Percentiles rank a stretch among this genome's conserved stretches.
Conservation (phyloP, 2,329 filamentous ascomycete species). For the Lachnellula willkommii region DNA sequence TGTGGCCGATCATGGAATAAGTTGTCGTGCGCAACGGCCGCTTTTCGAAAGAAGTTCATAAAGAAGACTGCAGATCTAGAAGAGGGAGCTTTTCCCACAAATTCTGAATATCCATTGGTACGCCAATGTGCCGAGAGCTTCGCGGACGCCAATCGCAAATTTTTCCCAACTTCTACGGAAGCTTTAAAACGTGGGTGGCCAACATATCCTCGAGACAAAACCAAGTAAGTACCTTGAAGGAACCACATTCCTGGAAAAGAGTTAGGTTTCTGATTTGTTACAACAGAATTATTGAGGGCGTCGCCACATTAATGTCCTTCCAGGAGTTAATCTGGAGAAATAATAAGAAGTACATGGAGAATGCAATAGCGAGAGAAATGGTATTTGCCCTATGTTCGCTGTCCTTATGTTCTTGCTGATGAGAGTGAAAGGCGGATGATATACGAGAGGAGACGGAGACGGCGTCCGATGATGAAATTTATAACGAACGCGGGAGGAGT, state of each 20-base stretch:
- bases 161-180: background rate
- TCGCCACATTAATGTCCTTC: constrained; percentile 1
- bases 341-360: background rate
- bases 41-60: too few relatives aligned
- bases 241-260: background rate
- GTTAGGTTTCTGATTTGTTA: background rate
- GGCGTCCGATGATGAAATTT: background rate
- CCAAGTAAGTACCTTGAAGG: background rate
- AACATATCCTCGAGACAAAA: background rate
- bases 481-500: background rate
- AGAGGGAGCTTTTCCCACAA: background rate
- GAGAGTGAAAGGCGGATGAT: background rate
- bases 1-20: too few relatives aligned
- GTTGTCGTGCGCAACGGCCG: too few relatives aligned
- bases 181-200: constrained; percentile 4
- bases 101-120: background rate
- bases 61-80: background rate
- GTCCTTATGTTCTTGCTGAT: background rate
- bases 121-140: background rate
- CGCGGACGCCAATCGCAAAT: background rate
- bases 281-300: background rate
- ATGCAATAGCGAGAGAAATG: background rate
- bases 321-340: constrained; percentile 1
- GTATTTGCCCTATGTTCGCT: background rate
- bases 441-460: background rate